Evolutionary conservation across 352 stramenopile genomes (phyloP).

Genomic region (Elongisporangium anandrum): DNA sequence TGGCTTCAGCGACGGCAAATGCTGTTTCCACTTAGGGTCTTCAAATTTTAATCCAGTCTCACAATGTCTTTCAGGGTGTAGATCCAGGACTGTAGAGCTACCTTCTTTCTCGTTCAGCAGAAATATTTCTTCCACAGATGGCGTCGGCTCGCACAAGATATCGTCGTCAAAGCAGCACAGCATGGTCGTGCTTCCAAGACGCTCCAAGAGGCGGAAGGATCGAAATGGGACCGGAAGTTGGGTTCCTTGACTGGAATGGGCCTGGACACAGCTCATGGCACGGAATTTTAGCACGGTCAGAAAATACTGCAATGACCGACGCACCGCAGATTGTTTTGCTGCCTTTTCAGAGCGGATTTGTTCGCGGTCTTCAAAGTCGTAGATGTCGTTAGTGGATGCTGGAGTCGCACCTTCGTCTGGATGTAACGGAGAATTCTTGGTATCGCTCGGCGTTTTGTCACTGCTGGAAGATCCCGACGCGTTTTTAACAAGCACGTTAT

Average conservation of each 20-base stretch:
- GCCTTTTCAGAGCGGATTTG: constrained; percentile 69
- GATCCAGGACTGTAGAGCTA: constrained; percentile 65
- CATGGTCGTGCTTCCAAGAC: constrained; percentile 82
- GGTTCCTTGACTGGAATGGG: constrained; percentile 35
- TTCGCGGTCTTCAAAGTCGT: constrained; percentile 83
- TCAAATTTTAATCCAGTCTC: constrained; percentile 84
- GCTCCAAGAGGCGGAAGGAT: constrained; percentile 74
- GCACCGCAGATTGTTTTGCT: constrained; percentile 54
- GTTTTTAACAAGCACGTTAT: constrained; percentile 36
- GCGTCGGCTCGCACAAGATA: constrained; percentile 76
- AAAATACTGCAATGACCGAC: constrained; percentile 73
- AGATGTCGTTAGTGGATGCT: constrained; percentile 49
- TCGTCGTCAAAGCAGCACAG: constrained; percentile 87
- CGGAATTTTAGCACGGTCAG: constrained; percentile 65
- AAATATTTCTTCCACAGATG: constrained; percentile 83
- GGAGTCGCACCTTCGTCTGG: constrained; percentile 12
- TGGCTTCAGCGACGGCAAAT: constrained; percentile 75
- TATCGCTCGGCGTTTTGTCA: constrained; percentile 8
- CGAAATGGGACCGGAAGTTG: constrained; percentile 62
- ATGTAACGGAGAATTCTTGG: not conserved
- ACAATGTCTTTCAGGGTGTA: constrained; percentile 68
- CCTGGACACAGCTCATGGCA: constrained; percentile 39
- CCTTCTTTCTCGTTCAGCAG: constrained; percentile 70
- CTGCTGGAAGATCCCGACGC: constrained; percentile 1
- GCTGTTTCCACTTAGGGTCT: constrained; percentile 78